These are phyloP conservation scores for Scheffersomyces parashehatae DNA, from an alignment of 1,139 yeast species.

Conservation along the genomic window DNA sequence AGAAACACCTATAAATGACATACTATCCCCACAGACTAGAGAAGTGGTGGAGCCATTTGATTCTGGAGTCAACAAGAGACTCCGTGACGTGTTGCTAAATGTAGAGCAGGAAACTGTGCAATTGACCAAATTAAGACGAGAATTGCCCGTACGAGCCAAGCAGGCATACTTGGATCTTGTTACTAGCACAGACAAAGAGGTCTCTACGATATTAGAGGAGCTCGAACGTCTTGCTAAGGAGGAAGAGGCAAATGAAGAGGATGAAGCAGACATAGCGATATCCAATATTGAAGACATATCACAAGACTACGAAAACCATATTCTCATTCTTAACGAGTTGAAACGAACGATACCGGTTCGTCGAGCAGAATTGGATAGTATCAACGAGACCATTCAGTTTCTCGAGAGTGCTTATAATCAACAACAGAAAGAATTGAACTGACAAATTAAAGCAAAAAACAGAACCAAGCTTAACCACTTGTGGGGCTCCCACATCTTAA, in stretches of 20 bases:
- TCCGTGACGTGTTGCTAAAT: slow-evolving; percentile 51
- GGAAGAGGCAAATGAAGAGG: slow-evolving; percentile 9
- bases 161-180: slow-evolving; percentile 31
- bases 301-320: slow-evolving; percentile 28
- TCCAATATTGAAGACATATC: slow-evolving; percentile 19
- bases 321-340: slow-evolving; percentile 22
- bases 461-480: too few relatives aligned
- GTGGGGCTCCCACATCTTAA: too few relatives aligned
- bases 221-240: slow-evolving; percentile 12
- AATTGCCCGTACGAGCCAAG: slow-evolving; percentile 45
- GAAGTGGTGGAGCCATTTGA: slow-evolving; percentile 63
- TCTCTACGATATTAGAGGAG: slow-evolving; percentile 25
- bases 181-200: slow-evolving; percentile 30
- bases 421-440: slow-evolving; percentile 2
- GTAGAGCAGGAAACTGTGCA: slow-evolving; percentile 60
- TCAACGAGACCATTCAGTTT: slow-evolving; percentile 32
- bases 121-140: slow-evolving; percentile 51
- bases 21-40: slow-evolving; percentile 32
- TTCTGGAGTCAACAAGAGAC: slow-evolving; percentile 51
- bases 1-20: slow-evolving; percentile 17
- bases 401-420: slow-evolving; percentile 20
- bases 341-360: slow-evolving; percentile 34
- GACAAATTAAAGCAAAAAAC: background rate
- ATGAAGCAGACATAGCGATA: slow-evolving; percentile 11
- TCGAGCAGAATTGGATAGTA: slow-evolving; percentile 30